A percentile compares a stretch with the other conserved stretches of the same genome.
These are phyloP conservation scores for Chimonanthus praecox DNA, from an alignment of 164 flowering plant genomes.

Conservation along the genomic window DNA sequence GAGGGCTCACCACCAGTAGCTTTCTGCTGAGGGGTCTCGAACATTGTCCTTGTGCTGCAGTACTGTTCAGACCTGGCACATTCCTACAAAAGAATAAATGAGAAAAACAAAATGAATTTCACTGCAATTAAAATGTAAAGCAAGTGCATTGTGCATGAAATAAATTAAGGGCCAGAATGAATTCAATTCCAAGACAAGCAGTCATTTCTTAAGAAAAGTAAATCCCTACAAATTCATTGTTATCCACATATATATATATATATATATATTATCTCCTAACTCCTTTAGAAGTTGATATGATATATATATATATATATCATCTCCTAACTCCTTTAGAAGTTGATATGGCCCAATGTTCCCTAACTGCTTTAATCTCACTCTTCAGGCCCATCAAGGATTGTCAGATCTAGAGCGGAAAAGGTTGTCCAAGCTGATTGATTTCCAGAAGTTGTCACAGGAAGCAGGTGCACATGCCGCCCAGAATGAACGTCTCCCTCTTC, in stretches of 20 bases:
- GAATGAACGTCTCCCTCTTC: constrained; percentile 93
- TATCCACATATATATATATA: too few relatives aligned
- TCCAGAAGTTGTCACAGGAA: constrained; percentile 91
- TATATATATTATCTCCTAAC: not conserved
- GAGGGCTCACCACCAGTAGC: too few relatives aligned
- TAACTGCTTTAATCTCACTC: constrained; percentile 8
- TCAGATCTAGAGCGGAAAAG: constrained; percentile 67
- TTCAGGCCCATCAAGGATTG: constrained; percentile 84
- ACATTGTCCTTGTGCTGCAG: too few relatives aligned
- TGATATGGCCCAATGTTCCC: not conserved
- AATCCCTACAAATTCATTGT: not conserved
- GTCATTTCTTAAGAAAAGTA: not conserved
- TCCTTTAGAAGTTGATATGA: not conserved
- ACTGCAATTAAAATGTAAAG: not conserved
- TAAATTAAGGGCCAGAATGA: not conserved
- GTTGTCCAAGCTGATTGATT: constrained; percentile 81
- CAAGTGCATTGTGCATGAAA: too few relatives aligned
- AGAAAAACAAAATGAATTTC: not conserved
- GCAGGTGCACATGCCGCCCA: constrained; percentile 97
- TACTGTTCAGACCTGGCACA: too few relatives aligned
- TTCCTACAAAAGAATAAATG: too few relatives aligned
- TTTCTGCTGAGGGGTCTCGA: too few relatives aligned
- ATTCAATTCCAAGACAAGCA: too few relatives aligned
- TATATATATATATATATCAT: too few relatives aligned
- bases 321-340: not conserved